A percentile compares a stretch with the other conserved stretches of the same genome.
Evolutionary conservation across 2,329 filamentous ascomycete genomes (phyloP).

Genomic region (Venturia nashicola): DNA sequence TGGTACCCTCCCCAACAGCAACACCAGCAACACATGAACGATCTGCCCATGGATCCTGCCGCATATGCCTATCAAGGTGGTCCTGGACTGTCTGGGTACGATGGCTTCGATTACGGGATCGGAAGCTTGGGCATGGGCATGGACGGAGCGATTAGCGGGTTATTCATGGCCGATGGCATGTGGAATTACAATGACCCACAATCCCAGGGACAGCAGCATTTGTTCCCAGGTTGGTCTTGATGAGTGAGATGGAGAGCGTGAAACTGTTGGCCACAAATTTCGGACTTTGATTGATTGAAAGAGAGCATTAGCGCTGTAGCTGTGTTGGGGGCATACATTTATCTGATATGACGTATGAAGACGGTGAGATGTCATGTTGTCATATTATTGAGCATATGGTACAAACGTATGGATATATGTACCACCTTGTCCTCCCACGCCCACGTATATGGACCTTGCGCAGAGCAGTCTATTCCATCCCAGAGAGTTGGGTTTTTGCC

Average conservation of each 20-base stretch:
- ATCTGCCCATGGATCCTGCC: constrained; percentile 9
- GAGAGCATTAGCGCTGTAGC: too few relatives aligned
- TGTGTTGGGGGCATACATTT: too few relatives aligned
- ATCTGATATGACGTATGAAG: too few relatives aligned
- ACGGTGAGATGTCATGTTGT: background rate
- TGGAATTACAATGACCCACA: constrained; percentile 2
- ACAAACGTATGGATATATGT: too few relatives aligned
- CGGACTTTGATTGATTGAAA: too few relatives aligned
- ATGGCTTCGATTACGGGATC: constrained; percentile 9
- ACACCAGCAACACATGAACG: background rate
- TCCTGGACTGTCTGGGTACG: background rate
- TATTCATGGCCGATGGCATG: constrained; percentile 8
- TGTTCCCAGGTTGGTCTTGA: constrained; percentile 6
- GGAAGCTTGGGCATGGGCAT: constrained; percentile 2
- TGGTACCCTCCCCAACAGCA: constrained; percentile 6
- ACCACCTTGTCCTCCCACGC: too few relatives aligned
- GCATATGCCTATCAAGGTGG: constrained; percentile 6
- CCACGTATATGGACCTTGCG: too few relatives aligned
- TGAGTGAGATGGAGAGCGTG: background rate
- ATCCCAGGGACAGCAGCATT: background rate
- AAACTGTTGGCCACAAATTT: too few relatives aligned
- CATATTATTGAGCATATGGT: background rate
- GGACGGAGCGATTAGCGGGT: constrained; percentile 7
- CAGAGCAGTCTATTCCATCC: too few relatives aligned
- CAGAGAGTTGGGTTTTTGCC: too few relatives aligned